Evolutionary conservation across 2,329 filamentous ascomycete species (phyloP).

Genomic region (Periconia macrospinosa): DNA sequence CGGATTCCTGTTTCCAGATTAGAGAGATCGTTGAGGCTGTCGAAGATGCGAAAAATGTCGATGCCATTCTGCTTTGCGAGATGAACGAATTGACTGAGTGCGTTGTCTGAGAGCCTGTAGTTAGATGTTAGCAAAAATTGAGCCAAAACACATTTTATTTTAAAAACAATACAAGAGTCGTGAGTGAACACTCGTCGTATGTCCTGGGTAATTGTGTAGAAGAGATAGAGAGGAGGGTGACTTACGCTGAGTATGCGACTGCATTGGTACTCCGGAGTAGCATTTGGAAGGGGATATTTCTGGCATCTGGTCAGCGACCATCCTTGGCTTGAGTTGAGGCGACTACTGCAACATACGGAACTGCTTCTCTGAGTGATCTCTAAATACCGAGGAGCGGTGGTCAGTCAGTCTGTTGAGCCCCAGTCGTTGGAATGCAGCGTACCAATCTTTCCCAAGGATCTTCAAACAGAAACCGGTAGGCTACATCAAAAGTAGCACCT

Average conservation of each 20-base stretch:
- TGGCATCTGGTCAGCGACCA: conserved; percentile 92
- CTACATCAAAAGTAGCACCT: conserved; percentile 97
- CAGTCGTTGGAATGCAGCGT: neutral
- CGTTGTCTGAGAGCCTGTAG: conserved; percentile 85
- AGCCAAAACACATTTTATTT: too few relatives aligned
- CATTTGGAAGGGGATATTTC: conserved; percentile 99
- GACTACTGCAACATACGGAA: neutral
- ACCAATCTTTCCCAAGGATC: conserved; percentile 92
- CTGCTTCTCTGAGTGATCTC: neutral
- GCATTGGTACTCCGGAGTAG: conserved; percentile 96
- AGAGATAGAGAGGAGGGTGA: too few relatives aligned
- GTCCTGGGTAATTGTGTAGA: too few relatives aligned
- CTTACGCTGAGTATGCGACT: conserved; percentile 82
- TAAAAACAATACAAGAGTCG: too few relatives aligned
- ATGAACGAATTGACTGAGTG: conserved; percentile 96
- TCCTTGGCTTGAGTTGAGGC: conserved; percentile 63
- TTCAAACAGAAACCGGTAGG: conserved; percentile 98
- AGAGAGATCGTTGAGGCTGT: conserved; percentile 92
- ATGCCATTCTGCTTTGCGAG: conserved; percentile 98
- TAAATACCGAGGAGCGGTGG: neutral
- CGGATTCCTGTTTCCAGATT: conserved; percentile 97
- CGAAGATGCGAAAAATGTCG: conserved; percentile 98
- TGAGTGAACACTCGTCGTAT: too few relatives aligned
- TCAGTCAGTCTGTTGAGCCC: too few relatives aligned
- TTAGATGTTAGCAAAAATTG: too few relatives aligned